Evolutionary conservation across 805 yeast genomes (phyloP), one percentile per base, ranked within the genome.

Genomic region (Kuraishia piskuri): DNA sequence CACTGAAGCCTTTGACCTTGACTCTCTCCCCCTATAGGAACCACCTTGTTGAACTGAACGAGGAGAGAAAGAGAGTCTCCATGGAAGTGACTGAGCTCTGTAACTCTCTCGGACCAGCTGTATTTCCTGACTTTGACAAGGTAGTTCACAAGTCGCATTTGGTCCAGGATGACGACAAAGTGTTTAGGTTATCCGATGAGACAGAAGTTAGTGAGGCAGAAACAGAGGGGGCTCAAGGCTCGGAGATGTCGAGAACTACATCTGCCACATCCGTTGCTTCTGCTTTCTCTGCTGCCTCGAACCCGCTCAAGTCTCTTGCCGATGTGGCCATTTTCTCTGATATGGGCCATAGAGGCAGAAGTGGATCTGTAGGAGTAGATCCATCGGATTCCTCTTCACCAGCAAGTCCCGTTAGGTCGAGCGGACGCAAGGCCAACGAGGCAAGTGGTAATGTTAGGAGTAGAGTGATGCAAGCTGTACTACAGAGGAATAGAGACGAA

Each of bases 71-170:
- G 46, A 77, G 74, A 53, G 74, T 92, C 55, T 80, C 88, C 19
- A 77, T 74, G 54, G 86, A 88, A 57, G 87, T 94, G 51, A 88
- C 96, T 1, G 87, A 86, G 50, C 70, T 86, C 6, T 88, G 91
- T 50, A 90, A 91, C 63, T 82, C 79, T 44, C 75, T 86, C 50
- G 98, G 97, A 1, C 94, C 96, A 2, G 81, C 83, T 61, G 75
- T 94, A 51, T 90, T 87, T 74, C 92, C 96, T 5, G 96, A 88
- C 63, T 86, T 90, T 63, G 82, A 82, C 45, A 51, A 51, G 20
- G 51, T 54, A 19, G 48, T 54, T 12, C 37, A 51, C 12, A 52
- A 52, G 36, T 31, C 40, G 14, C 17, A 14, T 7, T 31, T 31
- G 40, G 3, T 31, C 14, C n/a, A 31, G 4, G 17, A 31, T 14